Conservation (phyloP, 2,329 filamentous ascomycete genomes). For the Colletotrichum sp. region DNA sequence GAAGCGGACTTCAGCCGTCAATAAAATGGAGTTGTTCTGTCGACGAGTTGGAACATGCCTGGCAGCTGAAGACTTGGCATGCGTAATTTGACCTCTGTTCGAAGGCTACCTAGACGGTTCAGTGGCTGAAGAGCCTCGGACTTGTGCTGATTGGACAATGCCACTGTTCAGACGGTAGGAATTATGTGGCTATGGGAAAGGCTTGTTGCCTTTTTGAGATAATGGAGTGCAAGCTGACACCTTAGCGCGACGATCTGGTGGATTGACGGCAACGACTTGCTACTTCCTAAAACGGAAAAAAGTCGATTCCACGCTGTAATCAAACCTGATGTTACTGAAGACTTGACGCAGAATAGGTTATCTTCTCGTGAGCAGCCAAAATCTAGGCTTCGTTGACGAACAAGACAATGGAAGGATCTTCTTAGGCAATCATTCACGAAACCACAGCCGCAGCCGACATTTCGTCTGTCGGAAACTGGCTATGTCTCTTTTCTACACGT, state of each 20-base stretch:
- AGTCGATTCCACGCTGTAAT: accelerated
- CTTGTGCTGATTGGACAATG: neutral
- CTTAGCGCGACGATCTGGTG: neutral
- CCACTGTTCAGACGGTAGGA: neutral
- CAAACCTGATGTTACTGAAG: neutral
- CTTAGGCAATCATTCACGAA: neutral
- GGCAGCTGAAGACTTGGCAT: neutral
- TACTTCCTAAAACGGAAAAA: neutral
- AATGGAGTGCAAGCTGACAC: neutral
- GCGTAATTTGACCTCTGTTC: neutral
- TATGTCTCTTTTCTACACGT: neutral
- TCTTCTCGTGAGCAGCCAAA: neutral
- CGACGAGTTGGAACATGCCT: neutral
- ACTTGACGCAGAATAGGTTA: accelerated
- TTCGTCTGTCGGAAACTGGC: neutral
- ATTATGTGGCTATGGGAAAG: neutral
- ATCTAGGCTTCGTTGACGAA: neutral
- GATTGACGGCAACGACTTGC: neutral
- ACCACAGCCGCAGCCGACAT: neutral
- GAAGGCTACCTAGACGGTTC: neutral
- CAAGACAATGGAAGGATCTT: neutral
- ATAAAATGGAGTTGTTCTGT: neutral
- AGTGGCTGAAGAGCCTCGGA: neutral
- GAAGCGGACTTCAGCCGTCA: neutral
- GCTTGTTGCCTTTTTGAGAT: neutral